Conservation (phyloP, 805 yeast species). For the Maudiozyma pseudohumilis region DNA sequence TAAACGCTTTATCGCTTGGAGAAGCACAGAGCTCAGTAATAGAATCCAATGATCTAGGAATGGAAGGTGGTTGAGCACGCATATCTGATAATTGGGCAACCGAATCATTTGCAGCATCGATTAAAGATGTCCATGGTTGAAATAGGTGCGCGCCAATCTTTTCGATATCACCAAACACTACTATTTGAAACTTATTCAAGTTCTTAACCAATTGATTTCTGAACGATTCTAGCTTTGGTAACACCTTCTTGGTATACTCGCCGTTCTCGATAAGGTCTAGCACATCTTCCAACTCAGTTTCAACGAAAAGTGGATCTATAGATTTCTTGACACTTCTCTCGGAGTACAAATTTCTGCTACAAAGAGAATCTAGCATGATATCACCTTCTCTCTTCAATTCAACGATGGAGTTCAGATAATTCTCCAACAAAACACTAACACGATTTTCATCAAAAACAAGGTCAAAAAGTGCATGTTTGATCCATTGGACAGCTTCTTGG, state of each 20-base stretch:
- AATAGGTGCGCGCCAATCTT: slow-evolving; percentile 30
- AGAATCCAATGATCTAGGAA: slow-evolving; percentile 47
- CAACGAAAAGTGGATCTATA: slow-evolving; percentile 56
- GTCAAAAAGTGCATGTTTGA: slow-evolving; percentile 50
- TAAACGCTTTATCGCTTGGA: slow-evolving; percentile 43
- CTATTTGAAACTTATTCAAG: slow-evolving; percentile 50
- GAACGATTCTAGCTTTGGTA: slow-evolving; percentile 35
- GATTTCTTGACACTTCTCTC: slow-evolving; percentile 57
- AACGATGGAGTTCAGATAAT: slow-evolving; percentile 31
- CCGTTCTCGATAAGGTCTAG: slow-evolving; percentile 46
- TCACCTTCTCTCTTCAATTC: slow-evolving; percentile 34
- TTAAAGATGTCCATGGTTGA: slow-evolving; percentile 18
- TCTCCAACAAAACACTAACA: slow-evolving; percentile 45
- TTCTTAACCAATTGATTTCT: slow-evolving; percentile 40
- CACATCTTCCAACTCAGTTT: slow-evolving; percentile 41
- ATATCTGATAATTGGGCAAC: slow-evolving; percentile 3
- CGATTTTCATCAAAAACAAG: slow-evolving; percentile 66
- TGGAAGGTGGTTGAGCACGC: slow-evolving; percentile 16
- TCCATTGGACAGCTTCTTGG: slow-evolving; percentile 65
- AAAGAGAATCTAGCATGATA: slow-evolving; percentile 55
- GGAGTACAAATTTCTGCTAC: slow-evolving; percentile 42
- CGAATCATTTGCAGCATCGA: slow-evolving; percentile 8
- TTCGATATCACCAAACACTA: slow-evolving; percentile 60
- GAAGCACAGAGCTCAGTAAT: slow-evolving; percentile 46
- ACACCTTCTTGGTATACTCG: slow-evolving; percentile 30